phyloP scores from a whole-genome alignment of 371 early-diverging fungal species.

The Massospora cicadina region DNA sequence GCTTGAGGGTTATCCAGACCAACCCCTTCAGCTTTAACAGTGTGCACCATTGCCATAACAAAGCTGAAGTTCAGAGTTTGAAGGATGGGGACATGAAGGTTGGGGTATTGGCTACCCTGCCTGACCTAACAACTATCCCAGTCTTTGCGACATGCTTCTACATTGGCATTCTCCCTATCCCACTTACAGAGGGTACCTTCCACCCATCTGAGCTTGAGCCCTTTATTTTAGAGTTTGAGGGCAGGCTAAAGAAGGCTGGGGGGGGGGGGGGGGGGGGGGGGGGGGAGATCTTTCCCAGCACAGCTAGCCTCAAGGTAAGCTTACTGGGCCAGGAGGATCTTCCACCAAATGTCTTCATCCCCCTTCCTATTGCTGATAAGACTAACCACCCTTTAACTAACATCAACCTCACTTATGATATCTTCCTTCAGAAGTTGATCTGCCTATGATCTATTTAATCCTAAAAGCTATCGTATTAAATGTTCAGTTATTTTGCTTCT shows the following conservation, averaged over 20 bases:
- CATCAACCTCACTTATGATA: too few relatives aligned
- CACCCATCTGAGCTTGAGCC: not conserved
- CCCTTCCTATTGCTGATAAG: not conserved
- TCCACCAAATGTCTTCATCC: not conserved
- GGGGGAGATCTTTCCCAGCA: not conserved
- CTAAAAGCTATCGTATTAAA: too few relatives aligned
- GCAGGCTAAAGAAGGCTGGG: not conserved
- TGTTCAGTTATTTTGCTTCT: too few relatives aligned
- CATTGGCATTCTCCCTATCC: slow-evolving; percentile 31
- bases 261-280: too few relatives aligned
- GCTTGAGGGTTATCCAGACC: slow-evolving; percentile 70
- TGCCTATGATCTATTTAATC: too few relatives aligned
- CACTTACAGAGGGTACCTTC: not conserved
- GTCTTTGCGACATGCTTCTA: slow-evolving; percentile 71
- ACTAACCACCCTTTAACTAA: not conserved
- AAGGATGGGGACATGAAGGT: slow-evolving; percentile 17
- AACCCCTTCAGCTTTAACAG: slow-evolving; percentile 73
- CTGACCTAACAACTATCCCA: slow-evolving; percentile 13
- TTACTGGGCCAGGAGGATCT: not conserved
- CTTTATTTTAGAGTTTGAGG: not conserved
- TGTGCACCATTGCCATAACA: slow-evolving; percentile 33
- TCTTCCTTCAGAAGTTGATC: too few relatives aligned
- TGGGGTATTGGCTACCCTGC: slow-evolving; percentile 14
- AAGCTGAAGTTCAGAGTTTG: slow-evolving; percentile 38
- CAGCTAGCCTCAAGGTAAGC: not conserved